Percentiles rank a stretch among this genome's conserved stretches.
Conservation (phyloP, 2,329 filamentous ascomycete species). For the Paecilomyces sp. region DNA sequence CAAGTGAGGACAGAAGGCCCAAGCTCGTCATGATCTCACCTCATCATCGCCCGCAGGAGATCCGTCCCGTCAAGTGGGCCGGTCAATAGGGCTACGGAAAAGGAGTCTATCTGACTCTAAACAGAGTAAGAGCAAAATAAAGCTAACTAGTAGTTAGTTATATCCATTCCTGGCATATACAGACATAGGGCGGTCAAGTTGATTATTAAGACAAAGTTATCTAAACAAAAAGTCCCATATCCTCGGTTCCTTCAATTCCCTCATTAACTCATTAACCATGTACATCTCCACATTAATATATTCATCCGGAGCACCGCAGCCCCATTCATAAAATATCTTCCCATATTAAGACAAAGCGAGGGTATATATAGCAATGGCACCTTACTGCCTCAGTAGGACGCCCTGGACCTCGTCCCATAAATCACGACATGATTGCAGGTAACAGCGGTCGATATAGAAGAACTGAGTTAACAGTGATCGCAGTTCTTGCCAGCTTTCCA, state of each 20-base stretch:
- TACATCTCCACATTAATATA: background rate
- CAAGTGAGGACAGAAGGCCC: background rate
- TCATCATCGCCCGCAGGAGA: too few relatives aligned
- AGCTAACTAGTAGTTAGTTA: background rate
- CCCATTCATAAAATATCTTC: background rate
- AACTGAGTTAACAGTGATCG: conserved; percentile 23
- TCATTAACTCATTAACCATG: background rate
- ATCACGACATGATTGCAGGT: conserved; percentile 20
- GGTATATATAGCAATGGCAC: background rate
- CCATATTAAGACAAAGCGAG: background rate
- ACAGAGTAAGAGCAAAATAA: background rate
- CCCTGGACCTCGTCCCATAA: conserved; percentile 26
- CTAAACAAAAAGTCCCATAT: background rate
- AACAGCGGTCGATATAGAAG: conserved; percentile 30
- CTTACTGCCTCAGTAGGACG: conserved; percentile 8
- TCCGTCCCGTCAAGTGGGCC: too few relatives aligned
- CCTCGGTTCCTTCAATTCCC: background rate
- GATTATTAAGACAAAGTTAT: background rate
- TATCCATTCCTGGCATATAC: background rate
- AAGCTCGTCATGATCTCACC: too few relatives aligned
- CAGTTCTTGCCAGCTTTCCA: conserved; percentile 26
- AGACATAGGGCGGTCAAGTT: too few relatives aligned
- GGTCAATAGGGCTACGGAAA: too few relatives aligned
- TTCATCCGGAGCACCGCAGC: background rate
- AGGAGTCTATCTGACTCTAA: background rate